Evolutionary conservation across 106 monocot species (phyloP).

Genomic region (Acorus calamus): DNA sequence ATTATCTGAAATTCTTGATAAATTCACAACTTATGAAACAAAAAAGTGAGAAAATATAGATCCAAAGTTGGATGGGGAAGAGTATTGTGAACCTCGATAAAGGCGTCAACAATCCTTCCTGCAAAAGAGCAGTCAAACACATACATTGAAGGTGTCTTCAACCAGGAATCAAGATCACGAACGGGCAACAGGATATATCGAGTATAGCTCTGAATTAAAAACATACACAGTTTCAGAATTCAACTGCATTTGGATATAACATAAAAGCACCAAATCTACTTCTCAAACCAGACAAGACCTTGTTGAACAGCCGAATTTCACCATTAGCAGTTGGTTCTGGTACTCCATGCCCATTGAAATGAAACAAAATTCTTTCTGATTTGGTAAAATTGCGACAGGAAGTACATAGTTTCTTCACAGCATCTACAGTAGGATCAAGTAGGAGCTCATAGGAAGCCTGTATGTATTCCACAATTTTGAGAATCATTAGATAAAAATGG

Average conservation of each 20-base stretch:
- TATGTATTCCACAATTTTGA: too few species aligned
- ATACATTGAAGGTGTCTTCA: slow-evolving; percentile 94
- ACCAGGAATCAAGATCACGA: slow-evolving; percentile 89
- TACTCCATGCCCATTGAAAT: slow-evolving; percentile 97
- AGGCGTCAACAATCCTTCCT: slow-evolving; percentile 80
- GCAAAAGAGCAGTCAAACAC: slow-evolving; percentile 97
- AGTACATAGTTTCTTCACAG: slow-evolving; percentile 89
- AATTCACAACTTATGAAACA: not conserved
- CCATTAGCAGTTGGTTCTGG: slow-evolving; percentile 92
- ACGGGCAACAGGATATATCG: slow-evolving; percentile 90
- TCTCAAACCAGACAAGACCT: slow-evolving; percentile 26
- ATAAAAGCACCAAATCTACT: not conserved
- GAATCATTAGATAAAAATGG: too few species aligned
- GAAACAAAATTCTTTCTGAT: slow-evolving; percentile 90
- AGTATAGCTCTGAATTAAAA: slow-evolving; percentile 73
- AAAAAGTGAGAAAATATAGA: not conserved
- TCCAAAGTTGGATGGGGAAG: too few species aligned
- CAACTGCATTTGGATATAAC: not conserved
- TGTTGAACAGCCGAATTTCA: slow-evolving; percentile 98
- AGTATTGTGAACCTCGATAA: slow-evolving; percentile 62
- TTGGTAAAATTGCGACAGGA: slow-evolving; percentile 85
- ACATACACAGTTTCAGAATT: not conserved
- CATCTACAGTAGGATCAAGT: slow-evolving; percentile 94
- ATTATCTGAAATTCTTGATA: too few species aligned
- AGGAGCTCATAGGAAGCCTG: slow-evolving; percentile 87